A percentile compares a stretch with the other conserved stretches of the same genome.
Evolutionary conservation across 2,329 filamentous ascomycete genomes (phyloP).

Genomic region (Pseudogymnoascus destructans): DNA sequence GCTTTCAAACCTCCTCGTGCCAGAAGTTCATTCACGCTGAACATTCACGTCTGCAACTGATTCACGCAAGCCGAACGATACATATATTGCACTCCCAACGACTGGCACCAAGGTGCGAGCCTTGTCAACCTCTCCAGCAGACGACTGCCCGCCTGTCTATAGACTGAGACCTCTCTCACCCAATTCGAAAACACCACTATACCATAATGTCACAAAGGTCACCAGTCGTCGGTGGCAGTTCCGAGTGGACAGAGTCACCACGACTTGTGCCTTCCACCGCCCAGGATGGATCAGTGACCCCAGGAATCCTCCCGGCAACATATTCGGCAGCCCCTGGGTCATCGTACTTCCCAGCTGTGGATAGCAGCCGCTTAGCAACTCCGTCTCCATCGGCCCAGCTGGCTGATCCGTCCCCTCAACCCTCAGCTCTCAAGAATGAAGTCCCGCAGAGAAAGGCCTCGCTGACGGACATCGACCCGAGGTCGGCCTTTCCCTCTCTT

Average conservation of each 20-base stretch:
- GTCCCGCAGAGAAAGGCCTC: conserved; percentile 28
- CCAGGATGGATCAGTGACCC: neutral
- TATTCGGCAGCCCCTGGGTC: neutral
- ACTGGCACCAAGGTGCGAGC: neutral
- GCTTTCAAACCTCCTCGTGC: neutral
- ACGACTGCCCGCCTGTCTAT: neutral
- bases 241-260: neutral
- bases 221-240: neutral
- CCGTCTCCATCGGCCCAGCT: conserved; percentile 33
- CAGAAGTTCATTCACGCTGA: neutral
- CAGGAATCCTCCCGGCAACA: neutral
- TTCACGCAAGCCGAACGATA: neutral
- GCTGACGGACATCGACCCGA: conserved; percentile 38
- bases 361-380: conserved; percentile 28
- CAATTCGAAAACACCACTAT: neutral
- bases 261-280: neutral
- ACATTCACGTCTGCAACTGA: neutral
- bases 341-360: conserved; percentile 7
- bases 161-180: neutral
- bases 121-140: conserved; percentile 3
- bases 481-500: conserved; percentile 42
- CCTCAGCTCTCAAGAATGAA: conserved; percentile 28
- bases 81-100: neutral
- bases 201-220: neutral
- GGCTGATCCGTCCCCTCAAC: conserved; percentile 26